These are phyloP conservation scores for Ettlia oleoabundans DNA, from an alignment of 139 green algal genomes.

Conservation along the genomic window DNA sequence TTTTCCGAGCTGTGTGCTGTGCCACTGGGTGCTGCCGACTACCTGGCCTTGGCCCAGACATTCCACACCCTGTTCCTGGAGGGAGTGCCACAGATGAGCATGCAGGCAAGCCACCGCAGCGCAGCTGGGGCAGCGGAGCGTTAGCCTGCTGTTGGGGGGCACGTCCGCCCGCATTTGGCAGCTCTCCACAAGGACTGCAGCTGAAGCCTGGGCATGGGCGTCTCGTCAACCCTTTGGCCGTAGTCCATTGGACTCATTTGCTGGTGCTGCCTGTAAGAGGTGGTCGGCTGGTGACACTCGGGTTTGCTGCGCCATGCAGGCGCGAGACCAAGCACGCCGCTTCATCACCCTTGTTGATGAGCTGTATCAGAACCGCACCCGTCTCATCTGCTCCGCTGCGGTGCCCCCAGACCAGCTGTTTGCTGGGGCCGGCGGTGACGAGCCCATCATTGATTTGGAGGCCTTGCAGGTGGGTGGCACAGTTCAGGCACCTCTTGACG, in stretches of 20 bases:
- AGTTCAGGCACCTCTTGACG: background rate
- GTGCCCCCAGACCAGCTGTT: conserved; percentile 79
- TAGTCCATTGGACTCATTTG: too few relatives aligned
- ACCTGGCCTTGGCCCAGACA: conserved; percentile 70
- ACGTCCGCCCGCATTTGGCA: too few relatives aligned
- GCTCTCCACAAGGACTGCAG: too few relatives aligned
- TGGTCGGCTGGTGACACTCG: too few relatives aligned
- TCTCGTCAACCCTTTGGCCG: too few relatives aligned
- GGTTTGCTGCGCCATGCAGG: conserved; percentile 29
- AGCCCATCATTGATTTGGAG: conserved; percentile 80
- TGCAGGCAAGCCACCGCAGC: conserved; percentile 67
- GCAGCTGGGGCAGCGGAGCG: too few relatives aligned
- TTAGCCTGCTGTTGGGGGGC: too few relatives aligned
- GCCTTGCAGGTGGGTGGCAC: conserved; percentile 65
- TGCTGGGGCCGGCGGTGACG: conserved; percentile 37
- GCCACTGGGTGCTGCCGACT: conserved; percentile 78
- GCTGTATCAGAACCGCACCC: conserved; percentile 66
- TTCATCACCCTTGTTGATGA: conserved; percentile 94
- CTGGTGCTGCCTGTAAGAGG: too few relatives aligned
- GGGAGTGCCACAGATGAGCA: conserved; percentile 74
- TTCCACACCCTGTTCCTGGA: conserved; percentile 85
- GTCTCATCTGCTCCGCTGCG: conserved; percentile 66
- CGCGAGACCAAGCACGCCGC: conserved; percentile 79
- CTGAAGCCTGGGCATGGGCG: too few relatives aligned
- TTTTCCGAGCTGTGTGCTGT: conserved; percentile 74